Evolutionary conservation across 345 rosid species (phyloP).

Genomic region (Durio zibethinus): DNA sequence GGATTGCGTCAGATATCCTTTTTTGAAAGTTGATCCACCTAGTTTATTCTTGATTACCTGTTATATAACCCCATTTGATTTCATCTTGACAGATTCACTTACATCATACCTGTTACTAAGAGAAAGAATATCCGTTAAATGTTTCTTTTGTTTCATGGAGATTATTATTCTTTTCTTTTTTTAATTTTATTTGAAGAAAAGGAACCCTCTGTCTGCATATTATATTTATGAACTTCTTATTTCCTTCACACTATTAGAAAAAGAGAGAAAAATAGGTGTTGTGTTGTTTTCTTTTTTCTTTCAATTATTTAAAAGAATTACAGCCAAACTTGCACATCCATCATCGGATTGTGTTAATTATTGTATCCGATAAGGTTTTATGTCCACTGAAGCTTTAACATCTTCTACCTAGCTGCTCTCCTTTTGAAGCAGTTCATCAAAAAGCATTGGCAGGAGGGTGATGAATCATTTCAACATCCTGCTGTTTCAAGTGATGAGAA

Average conservation of each 20-base stretch:
- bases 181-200: background rate
- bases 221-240: background rate
- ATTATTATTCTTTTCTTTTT: background rate
- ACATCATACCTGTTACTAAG: background rate
- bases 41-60: background rate
- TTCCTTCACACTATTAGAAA: background rate
- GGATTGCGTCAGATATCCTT: constrained; percentile 98
- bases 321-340: background rate
- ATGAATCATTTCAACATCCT: constrained; percentile 75
- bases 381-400: constrained; percentile 50
- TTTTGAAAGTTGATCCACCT: background rate
- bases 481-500: constrained; percentile 65
- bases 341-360: background rate
- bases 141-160: background rate
- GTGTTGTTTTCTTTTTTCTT: background rate
- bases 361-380: background rate
- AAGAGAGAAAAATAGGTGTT: background rate
- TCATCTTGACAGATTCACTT: background rate
- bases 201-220: background rate
- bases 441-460: constrained; percentile 90
- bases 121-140: background rate
- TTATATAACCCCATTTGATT: background rate
- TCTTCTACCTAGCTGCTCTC: constrained; percentile 80
- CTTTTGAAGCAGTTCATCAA: constrained; percentile 82
- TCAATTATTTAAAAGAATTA: background rate